Evolutionary conservation across 495 filamentous ascomycete genomes (phyloP), one percentile per base, ranked within the genome.

Genomic region (Acidiella bohemica): DNA sequence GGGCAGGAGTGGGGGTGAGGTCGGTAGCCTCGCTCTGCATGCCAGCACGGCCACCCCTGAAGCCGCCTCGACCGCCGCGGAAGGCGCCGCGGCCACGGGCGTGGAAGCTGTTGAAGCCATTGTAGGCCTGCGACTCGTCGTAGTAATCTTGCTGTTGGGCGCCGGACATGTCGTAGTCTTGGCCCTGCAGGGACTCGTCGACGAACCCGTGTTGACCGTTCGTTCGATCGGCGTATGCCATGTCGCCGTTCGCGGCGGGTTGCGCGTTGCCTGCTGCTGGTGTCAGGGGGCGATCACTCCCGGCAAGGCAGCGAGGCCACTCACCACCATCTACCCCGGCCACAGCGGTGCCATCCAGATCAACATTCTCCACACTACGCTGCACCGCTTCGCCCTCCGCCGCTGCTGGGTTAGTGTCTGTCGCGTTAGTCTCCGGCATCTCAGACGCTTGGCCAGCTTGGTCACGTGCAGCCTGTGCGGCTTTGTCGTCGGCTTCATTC

Each of bases 401-500:
- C 10, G 20, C 36, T 39, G 36, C 21, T 4, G 12, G 5, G 36
- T 39, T 39, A 39, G 36, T 23, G 21, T 37, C 13, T n/a, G 16
- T 22, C 13, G 34, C 25, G 6, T 12, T 14, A 14, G 23, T 20
- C n/a, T n/a, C n/a, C n/a, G n/a, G n/a, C n/a, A n/a, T n/a, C n/a
- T n/a, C n/a, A n/a, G n/a, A n/a, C n/a, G n/a, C n/a, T n/a, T n/a
- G n/a, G n/a, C n/a, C n/a, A n/a, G 37, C 50, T 51, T 37, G 34
- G 14, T 36, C 46, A 35, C 36, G 36, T 39, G 36, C 4, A 3
- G 36, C 19, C 36, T 34, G 61, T 57, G 39, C 37, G 39, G 61
- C 62, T 70, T 62, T 66, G 59, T 55, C 65, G 62, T 59, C 66
- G 63, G 62, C 64, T 61, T 63, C 70, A 68, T 60, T 52, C 36